These are phyloP conservation scores for Lactifluus hygrophoroides DNA, from an alignment of 768 basidiomycete genomes.

Conservation along the genomic window DNA sequence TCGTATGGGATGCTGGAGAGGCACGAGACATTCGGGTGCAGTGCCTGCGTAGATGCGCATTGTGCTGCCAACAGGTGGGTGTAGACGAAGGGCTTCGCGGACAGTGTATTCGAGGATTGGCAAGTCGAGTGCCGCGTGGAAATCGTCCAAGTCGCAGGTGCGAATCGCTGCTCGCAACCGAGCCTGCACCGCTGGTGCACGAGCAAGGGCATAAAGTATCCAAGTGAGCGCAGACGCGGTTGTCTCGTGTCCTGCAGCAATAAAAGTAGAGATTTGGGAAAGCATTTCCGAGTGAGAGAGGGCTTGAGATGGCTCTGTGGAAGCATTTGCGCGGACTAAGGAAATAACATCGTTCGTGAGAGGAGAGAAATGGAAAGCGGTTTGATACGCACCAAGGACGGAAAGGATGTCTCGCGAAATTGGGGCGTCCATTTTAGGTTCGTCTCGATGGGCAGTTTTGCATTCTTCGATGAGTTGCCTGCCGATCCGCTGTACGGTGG, in stretches of 20 bases:
- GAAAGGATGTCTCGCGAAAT: slow-evolving; percentile 16
- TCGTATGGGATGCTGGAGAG: slow-evolving; percentile 29
- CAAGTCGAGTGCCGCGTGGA: slow-evolving; percentile 26
- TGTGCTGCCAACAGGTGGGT: slow-evolving; percentile 49
- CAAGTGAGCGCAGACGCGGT: slow-evolving; percentile 50
- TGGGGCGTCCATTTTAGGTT: not conserved
- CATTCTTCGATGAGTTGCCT: slow-evolving; percentile 16
- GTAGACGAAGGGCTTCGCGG: slow-evolving; percentile 47
- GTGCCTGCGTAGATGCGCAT: slow-evolving; percentile 42
- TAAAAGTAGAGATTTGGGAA: slow-evolving; percentile 56
- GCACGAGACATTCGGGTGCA: slow-evolving; percentile 40
- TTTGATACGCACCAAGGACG: slow-evolving; percentile 16
- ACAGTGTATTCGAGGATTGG: slow-evolving; percentile 55
- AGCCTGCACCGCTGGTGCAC: slow-evolving; percentile 37
- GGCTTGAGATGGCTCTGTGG: slow-evolving; percentile 35
- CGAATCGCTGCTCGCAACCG: slow-evolving; percentile 40
- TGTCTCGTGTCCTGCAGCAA: slow-evolving; percentile 60
- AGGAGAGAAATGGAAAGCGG: not conserved
- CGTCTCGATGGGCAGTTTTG: not conserved
- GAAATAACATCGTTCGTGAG: not conserved
- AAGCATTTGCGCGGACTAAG: slow-evolving; percentile 53
- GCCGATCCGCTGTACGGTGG: slow-evolving; percentile 17
- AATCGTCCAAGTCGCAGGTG: slow-evolving; percentile 19
- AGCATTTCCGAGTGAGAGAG: slow-evolving; percentile 51
- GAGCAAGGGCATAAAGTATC: slow-evolving; percentile 50